Evolutionary conservation across 768 basidiomycete genomes (phyloP).

Genomic region (Tylopilus sp.): DNA sequence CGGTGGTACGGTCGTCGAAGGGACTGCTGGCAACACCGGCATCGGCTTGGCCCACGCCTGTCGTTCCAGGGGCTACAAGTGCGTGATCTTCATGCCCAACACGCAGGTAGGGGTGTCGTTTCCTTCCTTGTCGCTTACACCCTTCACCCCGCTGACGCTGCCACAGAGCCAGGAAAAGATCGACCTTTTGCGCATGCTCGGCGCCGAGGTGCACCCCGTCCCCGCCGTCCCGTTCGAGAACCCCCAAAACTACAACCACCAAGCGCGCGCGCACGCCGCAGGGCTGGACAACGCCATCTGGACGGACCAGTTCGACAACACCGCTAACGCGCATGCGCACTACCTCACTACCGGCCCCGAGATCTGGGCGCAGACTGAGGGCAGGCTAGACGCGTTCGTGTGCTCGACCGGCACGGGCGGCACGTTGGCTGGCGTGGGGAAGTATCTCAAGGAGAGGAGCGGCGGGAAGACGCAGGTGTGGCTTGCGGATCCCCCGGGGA

Average conservation of each 20-base stretch:
- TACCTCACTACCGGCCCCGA: conserved; percentile 93
- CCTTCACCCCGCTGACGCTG: neutral
- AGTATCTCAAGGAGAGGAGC: conserved; percentile 80
- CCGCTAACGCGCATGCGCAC: conserved; percentile 85
- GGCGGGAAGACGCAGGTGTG: conserved; percentile 78
- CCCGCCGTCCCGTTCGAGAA: conserved; percentile 96
- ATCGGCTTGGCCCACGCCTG: conserved; percentile 96
- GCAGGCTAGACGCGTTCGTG: conserved; percentile 83
- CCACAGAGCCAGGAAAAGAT: conserved; percentile 94
- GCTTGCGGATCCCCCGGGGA: conserved; percentile 97
- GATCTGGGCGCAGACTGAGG: conserved; percentile 87
- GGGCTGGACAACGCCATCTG: conserved; percentile 79
- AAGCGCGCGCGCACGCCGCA: conserved; percentile 85
- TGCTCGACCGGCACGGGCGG: conserved; percentile 97
- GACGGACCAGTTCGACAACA: conserved; percentile 99
- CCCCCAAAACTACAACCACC: conserved; percentile 96
- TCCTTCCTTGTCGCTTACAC: neutral
- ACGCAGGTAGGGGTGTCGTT: conserved; percentile 64
- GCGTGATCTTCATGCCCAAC: conserved; percentile 99
- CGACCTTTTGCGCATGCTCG: conserved; percentile 94
- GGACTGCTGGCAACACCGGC: conserved; percentile 97
- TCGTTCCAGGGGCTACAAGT: conserved; percentile 88
- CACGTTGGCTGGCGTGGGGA: conserved; percentile 86
- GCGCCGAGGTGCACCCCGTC: conserved; percentile 94
- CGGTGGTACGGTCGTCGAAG: conserved; percentile 97